Conservation (phyloP, 2,329 filamentous ascomycete genomes). For the Colletotrichum magnum region DNA sequence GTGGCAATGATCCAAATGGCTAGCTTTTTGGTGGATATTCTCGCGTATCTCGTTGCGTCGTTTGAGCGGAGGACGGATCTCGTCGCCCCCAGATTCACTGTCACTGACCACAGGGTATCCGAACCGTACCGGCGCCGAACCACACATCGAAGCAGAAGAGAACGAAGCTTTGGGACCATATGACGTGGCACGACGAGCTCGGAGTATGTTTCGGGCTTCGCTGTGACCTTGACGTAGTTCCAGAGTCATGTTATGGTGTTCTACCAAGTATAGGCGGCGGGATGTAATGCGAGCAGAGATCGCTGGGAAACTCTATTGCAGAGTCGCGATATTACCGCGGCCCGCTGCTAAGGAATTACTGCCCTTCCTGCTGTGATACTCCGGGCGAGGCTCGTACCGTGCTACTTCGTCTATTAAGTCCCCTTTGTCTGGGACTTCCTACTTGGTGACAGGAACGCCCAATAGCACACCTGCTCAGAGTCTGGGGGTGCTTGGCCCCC, state of each 20-base stretch:
- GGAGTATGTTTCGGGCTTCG: background rate
- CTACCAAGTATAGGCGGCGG: slow-evolving; percentile 5
- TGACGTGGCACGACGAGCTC: slow-evolving; percentile 24
- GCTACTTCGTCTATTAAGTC: slow-evolving; percentile 14
- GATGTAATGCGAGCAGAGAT: slow-evolving; percentile 26
- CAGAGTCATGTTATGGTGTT: slow-evolving; percentile 8
- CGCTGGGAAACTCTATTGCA: slow-evolving; percentile 31
- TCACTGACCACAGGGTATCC: background rate
- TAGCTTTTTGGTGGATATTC: slow-evolving; percentile 5
- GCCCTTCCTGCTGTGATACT: background rate
- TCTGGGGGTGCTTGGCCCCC: slow-evolving; percentile 28
- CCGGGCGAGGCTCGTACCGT: background rate
- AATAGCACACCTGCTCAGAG: slow-evolving; percentile 15
- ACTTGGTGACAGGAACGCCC: slow-evolving; percentile 5
- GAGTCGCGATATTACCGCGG: slow-evolving; percentile 11
- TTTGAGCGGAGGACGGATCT: slow-evolving; percentile 11
- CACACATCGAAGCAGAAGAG: background rate
- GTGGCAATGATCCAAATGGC: background rate
- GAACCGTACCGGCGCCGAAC: background rate
- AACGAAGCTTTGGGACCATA: slow-evolving; percentile 1
- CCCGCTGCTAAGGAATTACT: slow-evolving; percentile 18
- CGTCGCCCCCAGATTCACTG: slow-evolving; percentile 9
- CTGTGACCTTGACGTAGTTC: slow-evolving; percentile 28
- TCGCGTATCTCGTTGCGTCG: slow-evolving; percentile 22
- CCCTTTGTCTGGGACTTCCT: slow-evolving; percentile 11